These are phyloP conservation scores for Diplodia mutila DNA, from an alignment of 2,329 filamentous ascomycete species.

Conservation along the genomic window DNA sequence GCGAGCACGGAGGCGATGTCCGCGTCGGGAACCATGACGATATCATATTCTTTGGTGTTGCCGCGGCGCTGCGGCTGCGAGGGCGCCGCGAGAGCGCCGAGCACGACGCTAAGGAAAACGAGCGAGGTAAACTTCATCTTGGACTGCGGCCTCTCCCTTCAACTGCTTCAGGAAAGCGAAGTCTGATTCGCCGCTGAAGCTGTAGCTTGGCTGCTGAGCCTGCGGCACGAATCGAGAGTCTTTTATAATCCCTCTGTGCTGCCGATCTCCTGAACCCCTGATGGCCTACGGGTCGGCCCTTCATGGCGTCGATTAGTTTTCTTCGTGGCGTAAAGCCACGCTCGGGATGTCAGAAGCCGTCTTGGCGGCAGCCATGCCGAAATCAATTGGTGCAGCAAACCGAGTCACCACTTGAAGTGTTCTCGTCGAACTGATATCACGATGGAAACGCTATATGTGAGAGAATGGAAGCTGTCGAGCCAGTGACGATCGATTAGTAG, in stretches of 20 bases:
- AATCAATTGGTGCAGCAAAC: neutral
- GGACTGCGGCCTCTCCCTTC: neutral
- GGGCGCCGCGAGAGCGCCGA: slow-evolving; percentile 15
- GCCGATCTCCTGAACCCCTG: slow-evolving; percentile 12
- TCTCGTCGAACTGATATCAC: neutral
- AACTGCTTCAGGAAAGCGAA: neutral
- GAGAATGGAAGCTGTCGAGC: neutral
- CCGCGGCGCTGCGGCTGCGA: neutral
- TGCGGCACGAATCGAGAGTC: neutral
- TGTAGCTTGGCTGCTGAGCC: neutral
- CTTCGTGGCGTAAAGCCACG: neutral
- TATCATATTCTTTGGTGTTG: slow-evolving; percentile 12
- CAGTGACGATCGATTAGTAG: neutral
- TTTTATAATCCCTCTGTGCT: neutral
- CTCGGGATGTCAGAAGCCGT: too few species aligned
- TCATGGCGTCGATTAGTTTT: neutral
- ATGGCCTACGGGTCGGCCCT: neutral
- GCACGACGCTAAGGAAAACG: neutral
- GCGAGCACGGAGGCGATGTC: neutral
- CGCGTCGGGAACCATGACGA: neutral
- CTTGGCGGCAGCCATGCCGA: neutral
- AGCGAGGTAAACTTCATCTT: slow-evolving; percentile 6
- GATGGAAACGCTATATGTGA: neutral
- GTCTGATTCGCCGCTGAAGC: neutral
- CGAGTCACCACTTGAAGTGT: neutral